Evolutionary conservation across 441 rosid genomes (phyloP).

Genomic region (Jatropha multifida): DNA sequence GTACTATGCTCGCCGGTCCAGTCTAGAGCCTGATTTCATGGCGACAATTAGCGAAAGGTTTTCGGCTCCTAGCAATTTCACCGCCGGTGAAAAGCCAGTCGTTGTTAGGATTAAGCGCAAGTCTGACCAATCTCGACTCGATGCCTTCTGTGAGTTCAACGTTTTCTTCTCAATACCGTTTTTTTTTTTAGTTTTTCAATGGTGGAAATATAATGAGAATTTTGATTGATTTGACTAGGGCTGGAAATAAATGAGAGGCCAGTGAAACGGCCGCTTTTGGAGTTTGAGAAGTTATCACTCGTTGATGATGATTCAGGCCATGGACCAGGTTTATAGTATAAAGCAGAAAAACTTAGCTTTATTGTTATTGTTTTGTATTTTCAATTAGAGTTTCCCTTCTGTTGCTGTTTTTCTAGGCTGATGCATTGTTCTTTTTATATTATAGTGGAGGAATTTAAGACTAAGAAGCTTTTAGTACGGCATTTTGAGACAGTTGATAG

Average conservation of each 20-base stretch:
- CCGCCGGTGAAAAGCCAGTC: conserved; percentile 51
- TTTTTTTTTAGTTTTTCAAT: not conserved
- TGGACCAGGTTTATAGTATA: not conserved
- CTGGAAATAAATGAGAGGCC: conserved; percentile 86
- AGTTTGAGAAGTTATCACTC: conserved; percentile 57
- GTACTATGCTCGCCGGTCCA: too few relatives aligned
- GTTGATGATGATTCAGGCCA: conserved; percentile 41
- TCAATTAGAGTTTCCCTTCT: too few relatives aligned
- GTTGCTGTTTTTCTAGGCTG: not conserved
- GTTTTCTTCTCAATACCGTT: not conserved
- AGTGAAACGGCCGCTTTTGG: conserved; percentile 50
- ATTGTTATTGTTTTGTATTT: not conserved
- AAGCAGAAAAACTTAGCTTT: not conserved
- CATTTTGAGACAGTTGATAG: conserved; percentile 67
- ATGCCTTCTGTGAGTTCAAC: conserved; percentile 60
- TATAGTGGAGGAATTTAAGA: conserved; percentile 44
- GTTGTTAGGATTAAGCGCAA: conserved; percentile 85
- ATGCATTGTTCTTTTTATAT: conserved; percentile 16
- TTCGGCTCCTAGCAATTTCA: conserved; percentile 34
- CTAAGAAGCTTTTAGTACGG: conserved; percentile 62
- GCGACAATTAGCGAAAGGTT: conserved; percentile 18
- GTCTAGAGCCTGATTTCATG: conserved; percentile 30
- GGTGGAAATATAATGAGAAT: not conserved
- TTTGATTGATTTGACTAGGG: conserved; percentile 42
- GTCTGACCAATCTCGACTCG: conserved; percentile 48